Evolutionary conservation across 2,329 filamentous ascomycete species (phyloP).

Genomic region (Epichloe glyceriae): DNA sequence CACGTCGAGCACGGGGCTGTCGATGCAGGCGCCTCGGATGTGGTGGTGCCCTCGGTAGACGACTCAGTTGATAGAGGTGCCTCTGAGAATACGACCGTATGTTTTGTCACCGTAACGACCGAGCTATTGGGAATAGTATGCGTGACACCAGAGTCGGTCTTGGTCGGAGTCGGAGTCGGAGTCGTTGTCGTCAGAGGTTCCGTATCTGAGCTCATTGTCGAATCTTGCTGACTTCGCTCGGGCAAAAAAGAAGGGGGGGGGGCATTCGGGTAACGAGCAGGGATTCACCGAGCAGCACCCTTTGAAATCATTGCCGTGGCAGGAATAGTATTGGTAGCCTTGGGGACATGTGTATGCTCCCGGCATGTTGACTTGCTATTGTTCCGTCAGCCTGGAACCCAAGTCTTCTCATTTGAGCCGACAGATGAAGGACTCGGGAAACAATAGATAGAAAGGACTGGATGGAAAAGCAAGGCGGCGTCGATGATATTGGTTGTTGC

Average conservation of each 20-base stretch:
- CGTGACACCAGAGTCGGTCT: conserved; percentile 24
- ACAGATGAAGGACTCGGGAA: background rate
- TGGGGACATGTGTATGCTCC: conserved; percentile 13
- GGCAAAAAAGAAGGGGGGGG: conserved; percentile 14
- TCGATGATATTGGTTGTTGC: background rate
- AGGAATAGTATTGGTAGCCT: conserved; percentile 24
- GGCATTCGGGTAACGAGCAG: conserved; percentile 18
- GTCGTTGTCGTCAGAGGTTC: background rate
- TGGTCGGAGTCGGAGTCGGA: conserved; percentile 5
- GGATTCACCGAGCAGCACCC: conserved; percentile 35
- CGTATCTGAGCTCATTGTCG: background rate
- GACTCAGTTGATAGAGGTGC: conserved; percentile 11
- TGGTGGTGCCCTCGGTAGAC: background rate
- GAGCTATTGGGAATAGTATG: conserved; percentile 23
- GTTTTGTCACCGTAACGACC: conserved; percentile 21
- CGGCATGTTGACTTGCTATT: background rate
- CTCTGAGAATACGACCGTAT: conserved; percentile 19
- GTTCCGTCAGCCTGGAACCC: background rate
- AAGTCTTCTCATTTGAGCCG: background rate
- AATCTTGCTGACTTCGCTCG: conserved; percentile 6
- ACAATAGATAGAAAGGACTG: too few relatives aligned
- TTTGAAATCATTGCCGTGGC: conserved; percentile 21
- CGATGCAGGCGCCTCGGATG: background rate
- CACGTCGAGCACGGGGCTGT: background rate
- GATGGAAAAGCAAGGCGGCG: too few relatives aligned